phyloP scores from a whole-genome alignment of 1,139 yeast species.

The Diutina catenulata region DNA sequence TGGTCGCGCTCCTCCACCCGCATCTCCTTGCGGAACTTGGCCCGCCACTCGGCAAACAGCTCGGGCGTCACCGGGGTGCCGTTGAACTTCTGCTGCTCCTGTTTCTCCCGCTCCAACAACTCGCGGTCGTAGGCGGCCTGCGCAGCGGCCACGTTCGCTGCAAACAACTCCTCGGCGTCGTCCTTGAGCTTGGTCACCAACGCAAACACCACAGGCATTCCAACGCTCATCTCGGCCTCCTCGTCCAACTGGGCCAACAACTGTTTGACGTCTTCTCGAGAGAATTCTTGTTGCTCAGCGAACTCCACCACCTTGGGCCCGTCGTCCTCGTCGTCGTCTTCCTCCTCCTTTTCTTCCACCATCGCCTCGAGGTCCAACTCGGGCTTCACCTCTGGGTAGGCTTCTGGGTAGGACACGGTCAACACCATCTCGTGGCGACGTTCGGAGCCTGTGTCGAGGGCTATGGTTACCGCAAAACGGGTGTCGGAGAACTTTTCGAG shows the following conservation, averaged over 20 bases:
- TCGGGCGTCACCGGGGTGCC: constrained; percentile 78
- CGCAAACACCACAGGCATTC: constrained; percentile 83
- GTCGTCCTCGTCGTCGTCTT: constrained; percentile 12
- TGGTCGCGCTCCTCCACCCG: constrained; percentile 39
- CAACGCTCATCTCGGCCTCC: constrained; percentile 68
- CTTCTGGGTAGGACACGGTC: constrained; percentile 53
- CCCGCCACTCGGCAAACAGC: constrained; percentile 61
- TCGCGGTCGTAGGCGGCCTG: constrained; percentile 50
- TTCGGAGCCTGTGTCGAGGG: constrained; percentile 49
- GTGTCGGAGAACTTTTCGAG: constrained; percentile 31
- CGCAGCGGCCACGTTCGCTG: constrained; percentile 37
- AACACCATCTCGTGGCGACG: constrained; percentile 41
- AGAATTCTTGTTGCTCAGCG: constrained; percentile 45
- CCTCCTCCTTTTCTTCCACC: constrained; percentile 16
- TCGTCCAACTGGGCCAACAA: constrained; percentile 32
- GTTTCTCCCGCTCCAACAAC: constrained; percentile 45
- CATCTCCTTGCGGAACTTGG: constrained; percentile 46
- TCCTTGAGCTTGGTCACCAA: constrained; percentile 70
- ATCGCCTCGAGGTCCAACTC: constrained; percentile 30
- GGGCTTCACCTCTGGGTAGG: constrained; percentile 66
- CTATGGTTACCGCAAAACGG: constrained; percentile 33
- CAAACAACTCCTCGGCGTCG: constrained; percentile 57
- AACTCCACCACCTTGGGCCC: constrained; percentile 32
- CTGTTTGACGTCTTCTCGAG: constrained; percentile 28
- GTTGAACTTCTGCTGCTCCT: constrained; percentile 64